phyloP scores from a whole-genome alignment of 2,329 filamentous ascomycete species.

The Elsinoe australis region DNA sequence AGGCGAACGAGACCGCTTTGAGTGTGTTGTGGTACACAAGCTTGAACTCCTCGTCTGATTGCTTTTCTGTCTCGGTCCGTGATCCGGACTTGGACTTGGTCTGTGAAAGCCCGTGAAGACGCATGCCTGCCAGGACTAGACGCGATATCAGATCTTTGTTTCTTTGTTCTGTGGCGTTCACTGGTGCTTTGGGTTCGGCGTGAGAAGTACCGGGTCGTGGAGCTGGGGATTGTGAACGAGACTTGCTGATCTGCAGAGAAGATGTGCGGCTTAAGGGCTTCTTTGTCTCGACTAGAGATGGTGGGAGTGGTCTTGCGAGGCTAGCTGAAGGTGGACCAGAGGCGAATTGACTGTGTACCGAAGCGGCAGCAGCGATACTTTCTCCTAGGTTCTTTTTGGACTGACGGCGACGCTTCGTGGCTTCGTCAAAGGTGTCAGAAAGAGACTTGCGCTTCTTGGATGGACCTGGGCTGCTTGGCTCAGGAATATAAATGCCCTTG shows the following conservation, averaged over 20 bases:
- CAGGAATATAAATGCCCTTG: slow-evolving; percentile 24
- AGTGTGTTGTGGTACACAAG: slow-evolving; percentile 46
- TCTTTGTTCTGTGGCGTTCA: slow-evolving; percentile 20
- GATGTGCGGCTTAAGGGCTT: slow-evolving; percentile 23
- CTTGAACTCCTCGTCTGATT: slow-evolving; percentile 46
- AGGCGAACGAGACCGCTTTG: slow-evolving; percentile 43
- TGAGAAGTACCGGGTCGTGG: slow-evolving; percentile 13
- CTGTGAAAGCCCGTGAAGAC: slow-evolving; percentile 41
- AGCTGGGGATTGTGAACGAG: slow-evolving; percentile 22
- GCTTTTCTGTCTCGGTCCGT: slow-evolving; percentile 21
- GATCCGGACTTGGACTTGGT: slow-evolving; percentile 28
- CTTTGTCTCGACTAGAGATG: not conserved
- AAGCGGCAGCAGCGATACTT: slow-evolving; percentile 37
- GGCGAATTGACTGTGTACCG: slow-evolving; percentile 26
- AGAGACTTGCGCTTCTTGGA: slow-evolving; percentile 37
- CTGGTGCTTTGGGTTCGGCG: not conserved
- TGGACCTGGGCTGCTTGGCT: slow-evolving; percentile 20
- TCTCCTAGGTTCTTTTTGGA: slow-evolving; percentile 38
- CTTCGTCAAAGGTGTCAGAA: slow-evolving; percentile 42
- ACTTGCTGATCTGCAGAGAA: slow-evolving; percentile 28
- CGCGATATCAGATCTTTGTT: slow-evolving; percentile 46
- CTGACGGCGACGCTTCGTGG: slow-evolving; percentile 37
- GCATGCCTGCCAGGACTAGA: slow-evolving; percentile 48
- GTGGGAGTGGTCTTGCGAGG: not conserved
- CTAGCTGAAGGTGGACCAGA: slow-evolving; percentile 23